These are phyloP conservation scores for Rhazya stricta DNA, from an alignment of 257 asterid species.

Conservation along the genomic window DNA sequence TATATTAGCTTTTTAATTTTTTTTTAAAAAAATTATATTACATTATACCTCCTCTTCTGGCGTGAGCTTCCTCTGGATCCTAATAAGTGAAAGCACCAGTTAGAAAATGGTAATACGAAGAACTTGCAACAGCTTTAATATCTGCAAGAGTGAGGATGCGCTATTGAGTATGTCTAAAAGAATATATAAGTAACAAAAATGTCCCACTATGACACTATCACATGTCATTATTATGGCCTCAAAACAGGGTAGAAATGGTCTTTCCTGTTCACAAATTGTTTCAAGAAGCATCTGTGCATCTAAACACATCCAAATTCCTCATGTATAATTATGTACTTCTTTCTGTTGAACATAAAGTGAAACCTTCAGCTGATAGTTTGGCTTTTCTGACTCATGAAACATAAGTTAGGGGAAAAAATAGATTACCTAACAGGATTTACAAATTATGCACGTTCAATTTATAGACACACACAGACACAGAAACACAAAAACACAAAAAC, in stretches of 20 bases:
- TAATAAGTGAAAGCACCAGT: slow-evolving; percentile 32
- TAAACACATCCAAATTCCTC: not conserved
- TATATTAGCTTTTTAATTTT: not conserved
- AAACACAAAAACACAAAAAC: not conserved
- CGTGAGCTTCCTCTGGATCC: slow-evolving; percentile 95
- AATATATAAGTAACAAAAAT: not conserved
- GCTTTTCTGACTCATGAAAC: not conserved
- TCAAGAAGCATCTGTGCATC: not conserved
- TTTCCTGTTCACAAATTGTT: not conserved
- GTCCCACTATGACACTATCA: not conserved
- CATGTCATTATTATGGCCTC: not conserved
- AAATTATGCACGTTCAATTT: not conserved
- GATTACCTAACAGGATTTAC: not conserved
- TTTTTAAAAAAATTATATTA: not conserved
- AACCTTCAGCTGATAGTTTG: not conserved
- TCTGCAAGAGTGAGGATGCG: not conserved
- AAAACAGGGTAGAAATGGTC: not conserved
- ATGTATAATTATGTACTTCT: not conserved
- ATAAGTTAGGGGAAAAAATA: not conserved
- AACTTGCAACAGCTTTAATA: slow-evolving; percentile 3
- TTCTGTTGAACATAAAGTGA: not conserved
- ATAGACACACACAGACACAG: not conserved
- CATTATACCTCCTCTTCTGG: slow-evolving; percentile 86
- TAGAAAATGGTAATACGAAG: slow-evolving; percentile 12
- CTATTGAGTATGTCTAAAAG: not conserved